These are phyloP conservation scores for Botrytis squamosa DNA, from an alignment of 2,329 filamentous ascomycete genomes.

Conservation along the genomic window DNA sequence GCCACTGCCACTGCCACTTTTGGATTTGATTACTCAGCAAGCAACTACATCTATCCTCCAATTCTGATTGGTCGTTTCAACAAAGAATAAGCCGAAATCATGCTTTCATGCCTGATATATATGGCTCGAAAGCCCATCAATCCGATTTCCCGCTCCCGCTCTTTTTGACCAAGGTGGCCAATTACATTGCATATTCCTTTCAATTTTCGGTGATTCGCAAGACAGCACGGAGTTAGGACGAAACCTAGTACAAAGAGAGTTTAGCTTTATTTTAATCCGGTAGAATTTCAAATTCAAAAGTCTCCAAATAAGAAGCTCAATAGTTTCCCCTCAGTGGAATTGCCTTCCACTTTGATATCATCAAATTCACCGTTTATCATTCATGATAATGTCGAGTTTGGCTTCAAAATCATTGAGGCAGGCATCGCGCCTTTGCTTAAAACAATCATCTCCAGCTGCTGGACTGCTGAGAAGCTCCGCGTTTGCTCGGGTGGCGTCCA, in stretches of 20 bases:
- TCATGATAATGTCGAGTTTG: constrained; percentile 17
- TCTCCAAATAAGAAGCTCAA: constrained; percentile 17
- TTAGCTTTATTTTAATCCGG: constrained; percentile 6
- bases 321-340: background rate
- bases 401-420: constrained; percentile 37
- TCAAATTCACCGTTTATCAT: background rate
- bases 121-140: background rate
- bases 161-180: background rate
- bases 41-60: background rate
- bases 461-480: constrained; percentile 32
- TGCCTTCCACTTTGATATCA: constrained; percentile 14
- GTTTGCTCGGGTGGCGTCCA: constrained; percentile 28
- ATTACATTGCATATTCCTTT: background rate
- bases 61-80: background rate
- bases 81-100: background rate
- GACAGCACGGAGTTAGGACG: constrained; percentile 1
- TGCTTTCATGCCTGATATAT: background rate
- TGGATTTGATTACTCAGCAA: background rate
- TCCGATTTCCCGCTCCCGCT: constrained; percentile 3
- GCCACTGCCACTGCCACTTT: background rate
- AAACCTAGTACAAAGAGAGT: constrained; percentile 10
- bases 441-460: constrained; percentile 32
- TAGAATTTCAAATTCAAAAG: constrained; percentile 20
- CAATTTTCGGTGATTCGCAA: constrained; percentile 4
- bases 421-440: constrained; percentile 38